Evolutionary conservation across 805 yeast species (phyloP), one percentile per base, ranked within the genome.

Genomic region (Candida rishiriensis): DNA sequence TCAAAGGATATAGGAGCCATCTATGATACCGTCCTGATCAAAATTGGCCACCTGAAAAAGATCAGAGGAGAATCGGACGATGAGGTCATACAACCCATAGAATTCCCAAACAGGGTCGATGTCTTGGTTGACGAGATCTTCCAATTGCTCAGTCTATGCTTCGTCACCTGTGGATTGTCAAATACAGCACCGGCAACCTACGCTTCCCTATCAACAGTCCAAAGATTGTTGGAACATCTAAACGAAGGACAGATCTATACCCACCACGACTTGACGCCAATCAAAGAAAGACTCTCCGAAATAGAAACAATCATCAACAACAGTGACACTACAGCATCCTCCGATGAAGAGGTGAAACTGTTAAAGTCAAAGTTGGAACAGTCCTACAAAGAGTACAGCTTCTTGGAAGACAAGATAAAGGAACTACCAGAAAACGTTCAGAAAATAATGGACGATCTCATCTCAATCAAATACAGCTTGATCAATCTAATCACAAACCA

Each of bases 161-260:
- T 90, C 64, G 78, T 91, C 57, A 88, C 98, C 2, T 93, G 95
- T 47, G 99, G 99, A 3, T 71, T 88, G 54, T 85, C 85, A 38
- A 83, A 88, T 54, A 77, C 88, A 31, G 96, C 97, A 1, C 96
- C 98, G 1, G 96, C 97, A 4, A 87, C 96, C 1, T 93, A 86
- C 65, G 91, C 96, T 6, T 86, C 95, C 3, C 68, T 91, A 35
- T 75, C 89, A 35, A 88, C 98, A 0, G 95, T 93, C 16, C 84
- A 83, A 65, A 80, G 93, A 53, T 69, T 93, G 46, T 71, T 93
- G 53, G 86, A 80, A 51, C 98, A 91, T 65, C 69, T 91, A 49
- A 77, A 79, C 51, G 96, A 87, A 60, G 78, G 87, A 40, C 81
- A 81, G 43, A 88, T 87, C 16, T 91, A 82, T 64, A 89, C 97